Base-by-base conservation (phyloP, 495 filamentous ascomycete species). In the Xylaria bambusicola region DNA sequence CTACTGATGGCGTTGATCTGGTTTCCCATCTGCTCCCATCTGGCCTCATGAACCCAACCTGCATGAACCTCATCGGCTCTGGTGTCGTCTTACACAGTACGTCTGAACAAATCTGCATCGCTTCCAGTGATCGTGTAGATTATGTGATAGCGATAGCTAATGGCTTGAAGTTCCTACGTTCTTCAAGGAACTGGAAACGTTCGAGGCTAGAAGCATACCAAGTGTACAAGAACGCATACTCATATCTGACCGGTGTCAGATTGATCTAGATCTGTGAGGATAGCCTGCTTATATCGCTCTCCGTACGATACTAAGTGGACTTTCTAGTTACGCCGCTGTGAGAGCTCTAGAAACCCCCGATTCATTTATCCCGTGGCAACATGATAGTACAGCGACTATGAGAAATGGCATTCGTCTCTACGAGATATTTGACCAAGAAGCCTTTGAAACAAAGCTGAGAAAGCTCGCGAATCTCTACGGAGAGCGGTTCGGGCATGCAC, bases 41-140 rank as follows among this genome's bases (percentile, higher is more conserved):
- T 47, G 89, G 88, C 49, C 85, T 96, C 10, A 78, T 95, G 57
- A 90, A 89, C 65, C 90, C 88, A 2, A 77, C 76, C 53, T 90
- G 84, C 73, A 78, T 86, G 62, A 97, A 94, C 77, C 77, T 97
- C 47, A 90, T 97, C 72, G 92, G 92, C 51, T 87, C 88, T 57
- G 91, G 91, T 53, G 87, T 87, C 49, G 92, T 96, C 54, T 83
- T 96, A 56, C 89, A 97, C 78, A 80, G 50, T 52, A 52, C 15
- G 29, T 24, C n/a, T n/a, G n/a, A n/a, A n/a, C n/a, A 7, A 1
- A 41, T 88, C 89, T 12, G 27, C 15, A 26, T 9, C 26, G 24
- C 21, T 4, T 31, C 17, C 12, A n/a, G 50, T 52, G 17, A 53
- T 18, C 7, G 5, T 6, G 1, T 18, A 41, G 9, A 40, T 18